Evolutionary conservation across 1,139 yeast genomes (phyloP), one percentile per base, ranked within the genome.

Genomic region (Debaryomyces singareniensis): DNA sequence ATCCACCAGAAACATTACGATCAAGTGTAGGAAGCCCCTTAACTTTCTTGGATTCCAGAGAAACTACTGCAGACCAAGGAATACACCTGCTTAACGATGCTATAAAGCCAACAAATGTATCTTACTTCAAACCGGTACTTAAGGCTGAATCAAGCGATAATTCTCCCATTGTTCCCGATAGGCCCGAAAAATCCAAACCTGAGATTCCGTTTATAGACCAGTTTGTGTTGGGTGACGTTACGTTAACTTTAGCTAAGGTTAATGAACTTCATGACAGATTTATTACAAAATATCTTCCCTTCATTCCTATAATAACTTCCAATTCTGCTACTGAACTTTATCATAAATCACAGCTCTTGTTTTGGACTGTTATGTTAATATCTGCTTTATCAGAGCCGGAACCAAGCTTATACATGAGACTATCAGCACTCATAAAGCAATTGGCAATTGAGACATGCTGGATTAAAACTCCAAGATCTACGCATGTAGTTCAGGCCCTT

Each of bases 371-470:
- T 1, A 82, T 85, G 59, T 62, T 85, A 27, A 86, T 95, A 0
- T 94, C 96, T 0, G 78, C 93, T 25, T 61, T 83, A 15, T 77
- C 93, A 1, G 95, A 87, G 42, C 91, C 95, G 0, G 93, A 83
- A 29, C 96, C 96, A 2, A 69, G 83, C 0, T 53, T 86, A 26
- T 89, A 89, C 59, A 75, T 77, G 59, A 72, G 82, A 25, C 63
- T 87, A 29, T 80, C 94, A 11, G 73, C 85, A 1, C 62, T 85
- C 25, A 84, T 89, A 43, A 85, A 85, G 48, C 94, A 85, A 49
- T 61, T 87, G 40, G 95, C 95, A 0, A 85, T 86, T 36, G 95
- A 85, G 48, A 85, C 95, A 0, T 86, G 96, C 55, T 86, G 96
- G 95, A 78, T 86, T 32, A 67, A 89, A 37, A 87, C 97, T 0